phyloP scores from a whole-genome alignment of 192 early-diverging fungal genomes.

The Polychytrium aggregatum region DNA sequence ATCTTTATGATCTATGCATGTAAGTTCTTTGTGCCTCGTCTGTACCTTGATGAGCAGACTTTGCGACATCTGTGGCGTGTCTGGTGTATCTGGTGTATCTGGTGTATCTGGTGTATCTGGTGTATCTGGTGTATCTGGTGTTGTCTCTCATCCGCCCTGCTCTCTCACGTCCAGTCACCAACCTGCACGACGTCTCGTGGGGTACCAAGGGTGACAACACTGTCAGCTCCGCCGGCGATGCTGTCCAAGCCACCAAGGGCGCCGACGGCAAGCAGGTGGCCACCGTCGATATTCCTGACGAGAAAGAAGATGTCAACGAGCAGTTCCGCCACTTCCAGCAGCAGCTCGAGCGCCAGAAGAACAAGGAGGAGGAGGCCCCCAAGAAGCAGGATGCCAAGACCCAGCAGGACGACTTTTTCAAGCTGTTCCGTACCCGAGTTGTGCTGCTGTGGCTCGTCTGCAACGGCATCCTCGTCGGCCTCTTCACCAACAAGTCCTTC shows the following conservation, averaged over 20 bases:
- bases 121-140: too few species aligned
- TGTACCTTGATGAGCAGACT: not conserved
- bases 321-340: slow-evolving; percentile 56
- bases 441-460: slow-evolving; percentile 32
- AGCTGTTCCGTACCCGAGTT: slow-evolving; percentile 36
- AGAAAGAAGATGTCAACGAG: slow-evolving; percentile 59
- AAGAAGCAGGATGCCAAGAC: slow-evolving; percentile 15
- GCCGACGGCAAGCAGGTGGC: slow-evolving; percentile 51
- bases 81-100: too few species aligned
- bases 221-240: slow-evolving; percentile 54
- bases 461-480: slow-evolving; percentile 27
- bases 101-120: too few species aligned
- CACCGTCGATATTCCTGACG: slow-evolving; percentile 58
- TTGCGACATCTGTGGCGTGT: not conserved
- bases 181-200: slow-evolving; percentile 49
- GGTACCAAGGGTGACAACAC: slow-evolving; percentile 42
- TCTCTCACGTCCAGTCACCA: slow-evolving; percentile 19
- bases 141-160: too few species aligned
- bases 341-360: slow-evolving; percentile 36
- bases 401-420: slow-evolving; percentile 34
- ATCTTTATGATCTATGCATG: slow-evolving; percentile 38
- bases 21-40: slow-evolving; percentile 6
- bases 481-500: slow-evolving; percentile 25
- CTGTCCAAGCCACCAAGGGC: slow-evolving; percentile 53
- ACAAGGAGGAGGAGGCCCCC: slow-evolving; percentile 39